phyloP scores from a whole-genome alignment of 495 filamentous ascomycete species.

The Neurospora sp. region DNA sequence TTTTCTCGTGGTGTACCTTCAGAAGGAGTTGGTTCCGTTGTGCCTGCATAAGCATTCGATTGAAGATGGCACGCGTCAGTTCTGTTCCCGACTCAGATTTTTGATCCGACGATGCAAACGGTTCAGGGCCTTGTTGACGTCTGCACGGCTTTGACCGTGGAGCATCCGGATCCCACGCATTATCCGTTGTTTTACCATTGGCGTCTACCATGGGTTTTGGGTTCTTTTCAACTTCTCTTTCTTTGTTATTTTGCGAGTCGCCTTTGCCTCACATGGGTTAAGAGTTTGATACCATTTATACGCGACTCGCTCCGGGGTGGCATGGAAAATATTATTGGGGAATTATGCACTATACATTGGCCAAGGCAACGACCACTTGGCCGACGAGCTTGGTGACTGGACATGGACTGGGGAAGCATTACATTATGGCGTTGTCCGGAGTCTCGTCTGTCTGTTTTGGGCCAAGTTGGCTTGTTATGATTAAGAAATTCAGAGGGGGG shows the following conservation, averaged over 20 bases:
- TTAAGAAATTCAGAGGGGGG: not conserved
- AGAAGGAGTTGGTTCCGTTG: not conserved
- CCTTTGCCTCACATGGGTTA: not conserved
- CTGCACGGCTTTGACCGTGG: not conserved
- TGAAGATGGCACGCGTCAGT: not conserved
- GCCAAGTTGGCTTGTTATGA: not conserved
- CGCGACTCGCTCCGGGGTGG: not conserved
- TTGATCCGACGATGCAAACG: not conserved
- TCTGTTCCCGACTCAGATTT: not conserved
- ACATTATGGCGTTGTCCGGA: conserved; percentile 3
- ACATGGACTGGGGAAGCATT: conserved; percentile 2
- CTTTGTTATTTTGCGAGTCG: not conserved
- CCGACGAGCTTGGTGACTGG: conserved; percentile 1
- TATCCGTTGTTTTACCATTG: not conserved
- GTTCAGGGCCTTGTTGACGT: not conserved
- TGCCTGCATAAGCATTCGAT: not conserved
- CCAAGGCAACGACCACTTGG: not conserved
- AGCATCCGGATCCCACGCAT: not conserved
- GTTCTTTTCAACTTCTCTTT: not conserved
- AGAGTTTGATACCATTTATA: conserved; percentile 3
- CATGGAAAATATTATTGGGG: not conserved
- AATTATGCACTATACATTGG: not conserved
- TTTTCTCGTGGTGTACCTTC: not conserved
- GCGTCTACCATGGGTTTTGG: not conserved
- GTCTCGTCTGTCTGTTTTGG: not conserved